phyloP scores from a whole-genome alignment of 1,139 yeast genomes.

The Geotrichum bryndzae region DNA sequence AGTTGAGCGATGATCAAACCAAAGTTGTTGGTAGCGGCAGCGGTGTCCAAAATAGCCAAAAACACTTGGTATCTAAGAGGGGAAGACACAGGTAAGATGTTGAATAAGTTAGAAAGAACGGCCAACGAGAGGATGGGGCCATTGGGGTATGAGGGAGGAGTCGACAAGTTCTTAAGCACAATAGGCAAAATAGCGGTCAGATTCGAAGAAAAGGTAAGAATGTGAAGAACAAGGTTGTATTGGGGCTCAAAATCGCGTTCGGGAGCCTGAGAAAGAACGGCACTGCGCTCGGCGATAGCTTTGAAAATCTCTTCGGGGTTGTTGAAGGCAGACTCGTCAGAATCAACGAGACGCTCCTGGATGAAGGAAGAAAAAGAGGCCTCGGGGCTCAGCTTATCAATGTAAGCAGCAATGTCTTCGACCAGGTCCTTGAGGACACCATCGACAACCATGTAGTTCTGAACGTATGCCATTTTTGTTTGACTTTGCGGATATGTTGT shows the following conservation, averaged over 20 bases:
- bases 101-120: constrained; percentile 39
- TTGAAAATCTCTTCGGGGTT: constrained; percentile 29
- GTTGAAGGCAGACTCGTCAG: not conserved
- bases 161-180: constrained; percentile 31
- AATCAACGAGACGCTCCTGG: constrained; percentile 16
- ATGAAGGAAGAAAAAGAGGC: constrained; percentile 19
- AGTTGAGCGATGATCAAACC: constrained; percentile 37
- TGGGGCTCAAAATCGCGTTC: constrained; percentile 40
- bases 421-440: constrained; percentile 37
- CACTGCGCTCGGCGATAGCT: constrained; percentile 33
- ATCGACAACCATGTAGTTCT: constrained; percentile 33
- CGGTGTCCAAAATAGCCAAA: constrained; percentile 33
- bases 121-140: constrained; percentile 34
- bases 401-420: constrained; percentile 36
- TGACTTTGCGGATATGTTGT: constrained; percentile 56
- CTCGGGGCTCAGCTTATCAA: constrained; percentile 34
- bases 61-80: constrained; percentile 34
- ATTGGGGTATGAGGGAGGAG: constrained; percentile 27
- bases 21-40: constrained; percentile 32
- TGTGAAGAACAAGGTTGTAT: constrained; percentile 38
- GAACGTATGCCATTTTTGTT: constrained; percentile 47
- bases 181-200: constrained; percentile 33
- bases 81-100: constrained; percentile 34
- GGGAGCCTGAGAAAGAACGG: constrained; percentile 31
- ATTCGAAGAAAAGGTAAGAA: constrained; percentile 35